Evolutionary conservation across 2,329 filamentous ascomycete genomes (phyloP).

Genomic region (Alternaria triticina): DNA sequence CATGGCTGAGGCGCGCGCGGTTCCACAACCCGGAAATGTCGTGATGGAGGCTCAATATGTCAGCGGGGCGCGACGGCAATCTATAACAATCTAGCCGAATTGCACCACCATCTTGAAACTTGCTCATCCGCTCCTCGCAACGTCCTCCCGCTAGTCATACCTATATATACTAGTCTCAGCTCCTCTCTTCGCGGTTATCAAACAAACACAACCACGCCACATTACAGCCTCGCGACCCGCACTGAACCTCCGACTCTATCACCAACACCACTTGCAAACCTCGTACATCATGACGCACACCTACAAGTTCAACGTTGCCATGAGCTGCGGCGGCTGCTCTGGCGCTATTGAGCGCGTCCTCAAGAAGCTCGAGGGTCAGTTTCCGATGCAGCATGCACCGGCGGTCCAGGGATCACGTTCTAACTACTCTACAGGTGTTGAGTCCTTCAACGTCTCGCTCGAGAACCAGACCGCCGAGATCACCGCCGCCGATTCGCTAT

Average conservation of each 20-base stretch:
- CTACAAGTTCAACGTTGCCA: slow-evolving; percentile 94
- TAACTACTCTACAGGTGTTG: slow-evolving; percentile 68
- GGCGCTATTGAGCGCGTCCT: slow-evolving; percentile 91
- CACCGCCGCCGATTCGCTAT: slow-evolving; percentile 70
- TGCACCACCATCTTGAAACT: slow-evolving; percentile 44
- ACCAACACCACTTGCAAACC: slow-evolving; percentile 3
- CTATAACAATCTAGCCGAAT: slow-evolving; percentile 41
- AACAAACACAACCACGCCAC: slow-evolving; percentile 3
- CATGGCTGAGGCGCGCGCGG: slow-evolving; percentile 33
- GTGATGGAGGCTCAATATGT: slow-evolving; percentile 31
- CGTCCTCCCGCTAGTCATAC: slow-evolving; percentile 7
- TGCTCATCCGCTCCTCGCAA: slow-evolving; percentile 30
- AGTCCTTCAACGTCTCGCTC: slow-evolving; percentile 85
- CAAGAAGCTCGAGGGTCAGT: slow-evolving; percentile 85
- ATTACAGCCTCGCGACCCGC: slow-evolving; percentile 10
- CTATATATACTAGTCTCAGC: slow-evolving; percentile 22
- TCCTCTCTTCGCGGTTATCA: background rate
- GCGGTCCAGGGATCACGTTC: background rate
- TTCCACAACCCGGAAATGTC: slow-evolving; percentile 31
- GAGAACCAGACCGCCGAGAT: slow-evolving; percentile 84
- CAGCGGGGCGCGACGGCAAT: slow-evolving; percentile 36
- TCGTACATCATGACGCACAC: slow-evolving; percentile 71
- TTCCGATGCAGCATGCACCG: background rate
- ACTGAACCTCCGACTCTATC: background rate
- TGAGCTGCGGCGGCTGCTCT: slow-evolving; percentile 96